A percentile compares a stretch with the other conserved stretches of the same genome.
Evolutionary conservation across 257 asterid genomes (phyloP).

Genomic region (Cinchona pubescens): DNA sequence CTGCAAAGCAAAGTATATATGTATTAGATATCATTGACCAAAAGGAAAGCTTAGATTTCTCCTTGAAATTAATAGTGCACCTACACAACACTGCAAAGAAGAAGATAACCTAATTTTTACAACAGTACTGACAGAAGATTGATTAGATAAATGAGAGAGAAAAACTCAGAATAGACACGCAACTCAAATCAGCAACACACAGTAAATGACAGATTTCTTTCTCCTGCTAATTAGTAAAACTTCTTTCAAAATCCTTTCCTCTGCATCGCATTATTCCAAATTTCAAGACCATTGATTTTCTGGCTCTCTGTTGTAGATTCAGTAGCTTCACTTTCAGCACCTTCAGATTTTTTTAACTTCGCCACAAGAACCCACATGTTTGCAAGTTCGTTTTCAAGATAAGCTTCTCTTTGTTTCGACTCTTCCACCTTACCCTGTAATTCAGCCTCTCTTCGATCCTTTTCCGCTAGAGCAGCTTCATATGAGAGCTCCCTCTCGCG

Average conservation of each 20-base stretch:
- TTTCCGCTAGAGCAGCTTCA: conserved; percentile 77
- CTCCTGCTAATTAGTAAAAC: not conserved
- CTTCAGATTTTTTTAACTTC: conserved; percentile 70
- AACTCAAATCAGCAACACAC: conserved; percentile 1
- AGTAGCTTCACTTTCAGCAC: conserved; percentile 41
- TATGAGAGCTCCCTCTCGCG: conserved; percentile 77
- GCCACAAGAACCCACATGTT: conserved; percentile 97
- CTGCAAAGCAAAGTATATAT: not conserved
- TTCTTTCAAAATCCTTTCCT: not conserved
- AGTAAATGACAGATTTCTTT: not conserved
- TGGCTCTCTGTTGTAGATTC: conserved; percentile 38
- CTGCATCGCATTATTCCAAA: conserved; percentile 16
- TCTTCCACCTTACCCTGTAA: conserved; percentile 85
- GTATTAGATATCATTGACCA: not conserved
- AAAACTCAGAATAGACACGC: conserved; percentile 6
- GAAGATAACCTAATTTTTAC: conserved; percentile 6
- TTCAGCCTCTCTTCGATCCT: conserved; percentile 65
- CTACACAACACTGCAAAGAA: not conserved
- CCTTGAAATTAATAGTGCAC: not conserved
- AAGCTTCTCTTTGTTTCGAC: conserved; percentile 89
- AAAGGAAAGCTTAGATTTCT: not conserved
- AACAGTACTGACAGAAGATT: not conserved
- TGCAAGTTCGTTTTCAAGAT: conserved; percentile 93
- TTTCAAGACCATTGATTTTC: conserved; percentile 36
- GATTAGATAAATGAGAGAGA: not conserved